Percentiles rank a stretch among this genome's conserved stretches.
Conservation (phyloP, 139 green algal species). For the Picochlorum sp. region DNA sequence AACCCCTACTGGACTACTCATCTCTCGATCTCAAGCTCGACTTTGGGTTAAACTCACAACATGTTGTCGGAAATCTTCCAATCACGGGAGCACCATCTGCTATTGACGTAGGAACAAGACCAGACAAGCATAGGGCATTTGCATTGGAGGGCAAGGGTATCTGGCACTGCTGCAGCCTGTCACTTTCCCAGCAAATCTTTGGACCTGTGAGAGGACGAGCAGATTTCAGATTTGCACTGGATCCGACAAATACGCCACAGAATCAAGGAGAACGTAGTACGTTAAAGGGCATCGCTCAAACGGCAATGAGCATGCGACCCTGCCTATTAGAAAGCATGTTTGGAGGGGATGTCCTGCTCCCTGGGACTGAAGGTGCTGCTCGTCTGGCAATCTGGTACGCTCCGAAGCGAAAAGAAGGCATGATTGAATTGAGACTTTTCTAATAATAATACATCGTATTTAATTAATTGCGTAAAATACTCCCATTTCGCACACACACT, state of each 20-base stretch:
- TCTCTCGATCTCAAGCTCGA: constrained; percentile 29
- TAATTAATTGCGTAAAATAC: not conserved
- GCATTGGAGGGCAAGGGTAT: constrained; percentile 48
- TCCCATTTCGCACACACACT: not conserved
- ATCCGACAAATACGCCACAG: constrained; percentile 26
- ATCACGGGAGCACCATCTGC: constrained; percentile 7
- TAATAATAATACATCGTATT: constrained; percentile 1
- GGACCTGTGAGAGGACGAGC: constrained; percentile 52
- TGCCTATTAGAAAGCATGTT: constrained; percentile 45
- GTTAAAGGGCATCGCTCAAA: constrained; percentile 28
- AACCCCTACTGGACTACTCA: constrained; percentile 42
- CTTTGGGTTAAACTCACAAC: constrained; percentile 41
- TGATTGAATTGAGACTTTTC: constrained; percentile 54
- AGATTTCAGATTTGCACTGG: constrained; percentile 55
- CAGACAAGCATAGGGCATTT: constrained; percentile 44
- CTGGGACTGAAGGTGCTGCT: constrained; percentile 39
- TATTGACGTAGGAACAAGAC: constrained; percentile 3
- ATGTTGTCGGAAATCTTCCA: constrained; percentile 21
- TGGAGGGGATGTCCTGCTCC: constrained; percentile 50
- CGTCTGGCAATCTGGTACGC: constrained; percentile 59
- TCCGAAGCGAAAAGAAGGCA: constrained; percentile 46
- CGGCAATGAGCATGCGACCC: constrained; percentile 37
- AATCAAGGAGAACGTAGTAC: constrained; percentile 29
- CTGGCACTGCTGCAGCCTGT: constrained; percentile 62
- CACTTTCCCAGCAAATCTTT: constrained; percentile 59